phyloP scores from a whole-genome alignment of 2,329 filamentous ascomycete species.

The Fusarium kyushuense region DNA sequence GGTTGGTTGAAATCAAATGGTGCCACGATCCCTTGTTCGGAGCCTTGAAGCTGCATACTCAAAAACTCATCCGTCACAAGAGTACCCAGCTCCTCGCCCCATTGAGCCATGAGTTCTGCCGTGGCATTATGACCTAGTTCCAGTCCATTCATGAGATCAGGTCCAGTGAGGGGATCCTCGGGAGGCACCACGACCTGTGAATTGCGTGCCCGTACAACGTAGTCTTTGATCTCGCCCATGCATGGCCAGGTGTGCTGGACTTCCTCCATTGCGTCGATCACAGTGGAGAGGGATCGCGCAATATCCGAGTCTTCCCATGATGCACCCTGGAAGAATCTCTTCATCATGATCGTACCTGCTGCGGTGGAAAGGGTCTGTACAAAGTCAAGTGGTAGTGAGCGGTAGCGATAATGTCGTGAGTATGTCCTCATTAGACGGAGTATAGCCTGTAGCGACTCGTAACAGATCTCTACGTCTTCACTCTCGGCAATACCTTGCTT shows the following conservation, averaged over 20 bases:
- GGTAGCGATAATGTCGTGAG: constrained; percentile 58
- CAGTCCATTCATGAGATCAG: constrained; percentile 52
- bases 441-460: constrained; percentile 61
- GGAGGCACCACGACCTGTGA: constrained; percentile 50
- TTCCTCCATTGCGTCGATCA: constrained; percentile 63
- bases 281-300: constrained; percentile 61
- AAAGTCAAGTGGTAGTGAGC: constrained; percentile 60
- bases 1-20: constrained; percentile 51
- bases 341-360: constrained; percentile 61
- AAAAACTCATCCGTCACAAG: constrained; percentile 53
- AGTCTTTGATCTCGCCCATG: constrained; percentile 57
- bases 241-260: constrained; percentile 64
- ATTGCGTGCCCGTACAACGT: constrained; percentile 49
- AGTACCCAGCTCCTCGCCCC: constrained; percentile 51
- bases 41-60: constrained; percentile 50
- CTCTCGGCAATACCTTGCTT: constrained; percentile 55
- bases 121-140: constrained; percentile 45
- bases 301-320: constrained; percentile 60
- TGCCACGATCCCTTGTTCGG: constrained; percentile 43
- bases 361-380: constrained; percentile 63
- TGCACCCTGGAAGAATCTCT: constrained; percentile 56
- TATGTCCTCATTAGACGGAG: constrained; percentile 60
- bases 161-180: constrained; percentile 50
- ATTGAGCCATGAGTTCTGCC: constrained; percentile 47
- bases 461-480: constrained; percentile 63